Evolutionary conservation across 768 basidiomycete species (phyloP), one percentile per base, ranked within the genome.

Genomic region (Crepidotus variabilis): DNA sequence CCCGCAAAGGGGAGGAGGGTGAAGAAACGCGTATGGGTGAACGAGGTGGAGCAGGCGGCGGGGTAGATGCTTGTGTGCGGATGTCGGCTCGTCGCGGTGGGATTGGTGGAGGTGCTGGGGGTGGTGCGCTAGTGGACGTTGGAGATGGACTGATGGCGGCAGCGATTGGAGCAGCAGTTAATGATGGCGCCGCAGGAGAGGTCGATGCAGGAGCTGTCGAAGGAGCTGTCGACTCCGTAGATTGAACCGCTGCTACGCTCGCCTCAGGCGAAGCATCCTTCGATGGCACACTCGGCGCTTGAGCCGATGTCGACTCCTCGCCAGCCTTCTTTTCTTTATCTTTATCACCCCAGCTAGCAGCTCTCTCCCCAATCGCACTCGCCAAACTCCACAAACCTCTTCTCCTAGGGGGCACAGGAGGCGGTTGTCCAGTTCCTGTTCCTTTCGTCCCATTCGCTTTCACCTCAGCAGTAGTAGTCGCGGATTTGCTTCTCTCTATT

Each of bases 361-460:
- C 85, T 36, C 75, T 73, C 65, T 85, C 84, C 2, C 82, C 76
- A 6, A 88, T 66, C 5, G 82, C 83, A 55, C 82, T 83, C 0
- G 85, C 83, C 73, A 86, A 83, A 10, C 86, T 83, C 85, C 87
- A 88, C 20, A 89, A 62, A 0, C 84, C 82, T 52, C 81, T 73
- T 54, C 82, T 76, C 56, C 10, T 62, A 24, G 51, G 57, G 62
- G 18, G 58, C 66, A 60, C 62, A 46, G 75, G 66, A 9, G 75
- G 73, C 2, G 69, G 61, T 36, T 36, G 35, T 36, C 35, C 16
- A 8, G 9, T 36, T 36, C 35, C 35, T 16, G 16, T 36, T 36
- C 35, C 35, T 36, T 8, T 36, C 35, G 35, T 36, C 35, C 35
- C 35, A 36, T 36, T 36, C 35, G 9, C 35, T 8, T 36, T 36